These are phyloP conservation scores for Exophiala mesophila DNA, from an alignment of 2,329 filamentous ascomycete species.

Conservation along the genomic window DNA sequence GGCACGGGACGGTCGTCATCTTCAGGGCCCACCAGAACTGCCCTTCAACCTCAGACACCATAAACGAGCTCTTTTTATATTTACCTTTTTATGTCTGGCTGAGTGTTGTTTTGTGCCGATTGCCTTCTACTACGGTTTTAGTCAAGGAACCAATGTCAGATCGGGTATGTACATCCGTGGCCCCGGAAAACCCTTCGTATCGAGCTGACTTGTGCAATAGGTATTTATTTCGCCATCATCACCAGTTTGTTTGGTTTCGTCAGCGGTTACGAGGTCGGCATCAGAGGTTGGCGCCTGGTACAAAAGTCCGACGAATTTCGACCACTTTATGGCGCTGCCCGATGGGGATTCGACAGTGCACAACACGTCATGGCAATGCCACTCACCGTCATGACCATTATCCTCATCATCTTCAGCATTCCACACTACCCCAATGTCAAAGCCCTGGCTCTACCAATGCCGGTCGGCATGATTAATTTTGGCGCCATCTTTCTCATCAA, in stretches of 20 bases:
- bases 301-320: conserved; percentile 17
- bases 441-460: conserved; percentile 18
- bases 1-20: conserved; percentile 7
- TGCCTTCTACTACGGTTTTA: conserved; percentile 20
- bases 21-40: conserved; percentile 14
- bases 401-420: conserved; percentile 21
- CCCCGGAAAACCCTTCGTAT: background rate
- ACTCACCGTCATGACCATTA: conserved; percentile 20
- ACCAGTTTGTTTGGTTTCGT: conserved; percentile 20
- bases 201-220: background rate
- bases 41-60: conserved; percentile 22
- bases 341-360: conserved; percentile 20
- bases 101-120: conserved; percentile 22
- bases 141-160: conserved; percentile 16
- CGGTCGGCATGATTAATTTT: conserved; percentile 26
- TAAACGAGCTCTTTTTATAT: conserved; percentile 17
- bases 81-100: conserved; percentile 16
- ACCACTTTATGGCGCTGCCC: conserved; percentile 12
- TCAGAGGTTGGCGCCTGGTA: conserved; percentile 20
- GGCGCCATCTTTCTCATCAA: conserved; percentile 13
- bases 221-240: conserved; percentile 17
- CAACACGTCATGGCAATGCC: conserved; percentile 16
- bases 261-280: conserved; percentile 19
- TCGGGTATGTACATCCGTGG: conserved; percentile 8
- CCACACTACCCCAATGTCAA: conserved; percentile 16